phyloP scores from a whole-genome alignment of 1,139 yeast species.

The Casaregolazyma suthepensis region DNA sequence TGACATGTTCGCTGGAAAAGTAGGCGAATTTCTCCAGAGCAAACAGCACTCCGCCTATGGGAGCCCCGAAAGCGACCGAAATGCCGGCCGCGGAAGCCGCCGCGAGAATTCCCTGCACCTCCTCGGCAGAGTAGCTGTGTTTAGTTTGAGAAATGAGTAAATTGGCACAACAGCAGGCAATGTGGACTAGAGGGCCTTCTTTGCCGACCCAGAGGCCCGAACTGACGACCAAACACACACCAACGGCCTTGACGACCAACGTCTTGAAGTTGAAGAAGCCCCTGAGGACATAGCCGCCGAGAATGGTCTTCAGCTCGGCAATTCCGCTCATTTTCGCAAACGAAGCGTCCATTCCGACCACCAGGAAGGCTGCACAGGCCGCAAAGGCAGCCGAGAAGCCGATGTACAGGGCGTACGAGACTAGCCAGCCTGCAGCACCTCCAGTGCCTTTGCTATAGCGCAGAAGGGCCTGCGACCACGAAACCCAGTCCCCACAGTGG shows the following conservation, averaged over 20 bases:
- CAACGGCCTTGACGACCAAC: slow-evolving; percentile 45
- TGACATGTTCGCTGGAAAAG: slow-evolving; percentile 54
- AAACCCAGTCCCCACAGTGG: slow-evolving; percentile 36
- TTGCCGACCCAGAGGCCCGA: slow-evolving; percentile 88
- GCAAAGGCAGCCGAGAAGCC: slow-evolving; percentile 33
- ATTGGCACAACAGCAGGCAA: slow-evolving; percentile 63
- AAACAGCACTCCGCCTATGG: slow-evolving; percentile 90
- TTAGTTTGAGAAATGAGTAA: slow-evolving; percentile 36
- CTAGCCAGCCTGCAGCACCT: slow-evolving; percentile 29
- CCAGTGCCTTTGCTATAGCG: slow-evolving; percentile 14
- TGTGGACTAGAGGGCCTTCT: slow-evolving; percentile 91
- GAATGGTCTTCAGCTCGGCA: slow-evolving; percentile 57
- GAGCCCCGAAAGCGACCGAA: slow-evolving; percentile 89
- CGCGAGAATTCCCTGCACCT: slow-evolving; percentile 51
- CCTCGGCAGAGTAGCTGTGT: slow-evolving; percentile 27
- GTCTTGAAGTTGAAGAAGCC: slow-evolving; percentile 45
- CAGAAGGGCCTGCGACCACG: slow-evolving; percentile 37
- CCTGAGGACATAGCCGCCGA: slow-evolving; percentile 52
- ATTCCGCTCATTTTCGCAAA: slow-evolving; percentile 60
- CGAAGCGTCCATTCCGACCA: slow-evolving; percentile 37
- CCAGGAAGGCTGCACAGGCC: slow-evolving; percentile 29
- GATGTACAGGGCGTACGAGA: slow-evolving; percentile 35
- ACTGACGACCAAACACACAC: slow-evolving; percentile 61
- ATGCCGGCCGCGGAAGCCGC: slow-evolving; percentile 95
- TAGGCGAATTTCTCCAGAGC: slow-evolving; percentile 69